Evolutionary conservation across 371 early-diverging fungal genomes (phyloP).

Genomic region (Coemansia sp.): DNA sequence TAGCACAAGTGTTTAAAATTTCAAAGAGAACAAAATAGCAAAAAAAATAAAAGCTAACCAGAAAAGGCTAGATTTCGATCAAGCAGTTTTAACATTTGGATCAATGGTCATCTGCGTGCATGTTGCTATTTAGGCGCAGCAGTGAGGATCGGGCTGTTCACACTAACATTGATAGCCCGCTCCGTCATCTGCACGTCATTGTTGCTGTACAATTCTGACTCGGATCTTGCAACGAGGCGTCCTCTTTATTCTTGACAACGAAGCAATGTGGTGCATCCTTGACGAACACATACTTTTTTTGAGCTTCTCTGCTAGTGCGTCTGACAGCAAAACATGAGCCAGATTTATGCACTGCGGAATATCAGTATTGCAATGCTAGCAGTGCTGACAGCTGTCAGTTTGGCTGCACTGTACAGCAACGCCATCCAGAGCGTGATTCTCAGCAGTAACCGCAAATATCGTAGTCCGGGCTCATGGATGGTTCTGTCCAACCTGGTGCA

Average conservation of each 20-base stretch:
- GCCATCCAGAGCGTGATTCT: background rate
- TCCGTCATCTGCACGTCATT: slow-evolving; percentile 5
- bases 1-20: background rate
- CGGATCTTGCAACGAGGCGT: background rate
- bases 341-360: background rate
- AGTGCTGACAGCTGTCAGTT: background rate
- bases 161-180: background rate
- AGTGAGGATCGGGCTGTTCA: background rate
- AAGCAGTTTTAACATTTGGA: background rate
- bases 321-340: background rate
- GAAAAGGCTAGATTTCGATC: background rate
- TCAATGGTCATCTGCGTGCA: background rate
- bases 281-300: background rate
- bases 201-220: background rate
- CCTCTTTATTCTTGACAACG: background rate
- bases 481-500: slow-evolving; percentile 1
- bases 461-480: background rate
- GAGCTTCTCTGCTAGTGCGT: background rate
- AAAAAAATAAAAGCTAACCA: background rate
- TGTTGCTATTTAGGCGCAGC: background rate
- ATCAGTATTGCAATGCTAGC: background rate
- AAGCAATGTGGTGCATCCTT: too few species aligned
- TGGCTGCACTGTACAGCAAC: slow-evolving; percentile 1
- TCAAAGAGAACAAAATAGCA: background rate
- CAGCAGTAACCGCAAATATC: background rate